These are phyloP conservation scores for Inga oerstediana DNA, from an alignment of 306 rosid genomes.

Conservation along the genomic window DNA sequence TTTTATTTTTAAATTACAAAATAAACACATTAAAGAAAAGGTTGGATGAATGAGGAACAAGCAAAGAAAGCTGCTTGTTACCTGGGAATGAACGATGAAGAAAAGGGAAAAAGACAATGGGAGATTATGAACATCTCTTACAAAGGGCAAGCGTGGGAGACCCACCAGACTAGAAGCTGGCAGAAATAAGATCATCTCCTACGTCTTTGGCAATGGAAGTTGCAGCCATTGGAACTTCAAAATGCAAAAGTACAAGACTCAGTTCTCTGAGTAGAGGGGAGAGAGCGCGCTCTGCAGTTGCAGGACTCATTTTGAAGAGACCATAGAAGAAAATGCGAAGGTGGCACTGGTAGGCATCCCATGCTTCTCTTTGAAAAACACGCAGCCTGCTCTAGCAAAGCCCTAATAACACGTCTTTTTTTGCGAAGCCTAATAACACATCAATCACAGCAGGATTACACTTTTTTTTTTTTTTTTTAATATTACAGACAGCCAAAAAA, in stretches of 20 bases:
- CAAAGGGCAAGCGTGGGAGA: not conserved
- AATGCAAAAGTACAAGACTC: not conserved
- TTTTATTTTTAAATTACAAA: no score
- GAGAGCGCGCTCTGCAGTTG: not conserved
- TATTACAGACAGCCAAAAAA: no score
- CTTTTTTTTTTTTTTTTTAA: no score
- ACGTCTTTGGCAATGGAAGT: not conserved
- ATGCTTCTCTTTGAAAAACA: not conserved
- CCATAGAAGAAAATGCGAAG: not conserved
- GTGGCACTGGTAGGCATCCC: not conserved
- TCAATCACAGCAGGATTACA: no score
- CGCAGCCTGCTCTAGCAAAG: not conserved
- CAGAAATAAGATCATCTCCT: constrained; percentile 1
- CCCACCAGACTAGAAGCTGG: not conserved
- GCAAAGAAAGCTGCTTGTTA: not conserved
- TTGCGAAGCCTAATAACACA: no score
- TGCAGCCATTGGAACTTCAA: not conserved
- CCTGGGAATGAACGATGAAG: not conserved
- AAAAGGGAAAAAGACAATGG: not conserved
- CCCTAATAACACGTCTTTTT: no score
- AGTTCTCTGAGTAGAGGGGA: not conserved
- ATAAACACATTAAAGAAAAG: not conserved
- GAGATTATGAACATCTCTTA: not conserved
- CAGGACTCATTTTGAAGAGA: not conserved
- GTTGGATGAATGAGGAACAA: not conserved